Conservation (phyloP, 2,329 filamentous ascomycete species). For the Colletotrichum higginsianum region DNA sequence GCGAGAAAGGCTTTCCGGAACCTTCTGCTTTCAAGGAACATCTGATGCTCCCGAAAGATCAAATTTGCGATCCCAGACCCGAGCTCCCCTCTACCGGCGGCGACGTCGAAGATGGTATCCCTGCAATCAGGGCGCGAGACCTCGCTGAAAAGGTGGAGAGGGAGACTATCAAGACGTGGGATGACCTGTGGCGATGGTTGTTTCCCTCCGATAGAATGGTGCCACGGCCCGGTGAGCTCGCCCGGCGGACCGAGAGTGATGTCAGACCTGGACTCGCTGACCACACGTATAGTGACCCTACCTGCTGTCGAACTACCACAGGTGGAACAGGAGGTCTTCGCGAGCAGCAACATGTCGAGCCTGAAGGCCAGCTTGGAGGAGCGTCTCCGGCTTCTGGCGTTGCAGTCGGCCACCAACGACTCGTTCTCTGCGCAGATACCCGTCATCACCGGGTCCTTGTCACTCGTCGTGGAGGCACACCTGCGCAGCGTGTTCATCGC, state of each 20-base stretch:
- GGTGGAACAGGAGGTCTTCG: slow-evolving; percentile 37
- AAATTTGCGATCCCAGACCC: slow-evolving; percentile 53
- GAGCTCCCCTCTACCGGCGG: not conserved
- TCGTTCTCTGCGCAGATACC: slow-evolving; percentile 33
- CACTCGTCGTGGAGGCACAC: slow-evolving; percentile 34
- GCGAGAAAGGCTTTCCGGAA: slow-evolving; percentile 55
- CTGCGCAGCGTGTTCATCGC: slow-evolving; percentile 36
- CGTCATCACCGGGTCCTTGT: slow-evolving; percentile 32
- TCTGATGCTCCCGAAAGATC: slow-evolving; percentile 56
- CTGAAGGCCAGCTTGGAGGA: slow-evolving; percentile 37
- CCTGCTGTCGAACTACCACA: slow-evolving; percentile 36
- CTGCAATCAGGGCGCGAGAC: not conserved
- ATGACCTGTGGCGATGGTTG: slow-evolving; percentile 32
- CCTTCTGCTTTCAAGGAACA: slow-evolving; percentile 57
- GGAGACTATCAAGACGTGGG: slow-evolving; percentile 18
- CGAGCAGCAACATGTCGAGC: slow-evolving; percentile 34
- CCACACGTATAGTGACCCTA: not conserved
- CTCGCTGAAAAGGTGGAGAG: slow-evolving; percentile 4
- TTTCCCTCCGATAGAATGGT: slow-evolving; percentile 25
- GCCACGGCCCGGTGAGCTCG: slow-evolving; percentile 29
- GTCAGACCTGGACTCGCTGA: not conserved
- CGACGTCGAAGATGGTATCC: slow-evolving; percentile 33
- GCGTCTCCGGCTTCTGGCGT: slow-evolving; percentile 29
- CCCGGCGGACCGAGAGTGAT: rapidly evolving
- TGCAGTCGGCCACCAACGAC: slow-evolving; percentile 29